Evolutionary conservation across 495 filamentous ascomycete species (phyloP).

Genomic region (Evansstolkia leycettana): DNA sequence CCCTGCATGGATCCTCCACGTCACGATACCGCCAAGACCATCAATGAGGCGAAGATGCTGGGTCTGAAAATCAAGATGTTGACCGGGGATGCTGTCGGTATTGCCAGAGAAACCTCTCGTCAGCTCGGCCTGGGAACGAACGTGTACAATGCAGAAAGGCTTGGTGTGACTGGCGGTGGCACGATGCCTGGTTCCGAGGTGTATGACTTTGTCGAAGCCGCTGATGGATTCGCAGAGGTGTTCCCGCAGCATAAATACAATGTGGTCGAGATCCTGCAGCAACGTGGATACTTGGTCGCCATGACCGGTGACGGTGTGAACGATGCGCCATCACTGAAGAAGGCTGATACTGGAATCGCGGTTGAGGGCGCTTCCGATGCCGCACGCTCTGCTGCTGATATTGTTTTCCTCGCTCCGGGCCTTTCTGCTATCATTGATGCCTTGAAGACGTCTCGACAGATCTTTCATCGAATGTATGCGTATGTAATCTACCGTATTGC

Average conservation of each 20-base stretch:
- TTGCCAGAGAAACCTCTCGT: conserved; percentile 81
- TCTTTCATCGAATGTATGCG: conserved; percentile 95
- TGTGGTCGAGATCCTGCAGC: conserved; percentile 89
- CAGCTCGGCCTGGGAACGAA: conserved; percentile 87
- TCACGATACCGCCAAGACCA: conserved; percentile 80
- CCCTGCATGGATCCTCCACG: conserved; percentile 86
- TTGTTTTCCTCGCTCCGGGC: conserved; percentile 85
- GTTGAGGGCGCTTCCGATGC: conserved; percentile 90
- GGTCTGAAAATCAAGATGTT: conserved; percentile 93
- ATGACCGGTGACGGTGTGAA: conserved; percentile 99
- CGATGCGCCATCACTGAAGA: conserved; percentile 91
- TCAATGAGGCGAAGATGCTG: conserved; percentile 77
- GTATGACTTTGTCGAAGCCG: conserved; percentile 88
- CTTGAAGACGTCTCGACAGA: conserved; percentile 86
- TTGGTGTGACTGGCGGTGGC: conserved; percentile 73
- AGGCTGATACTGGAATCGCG: conserved; percentile 79
- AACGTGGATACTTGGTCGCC: conserved; percentile 88
- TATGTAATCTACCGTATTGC: conserved; percentile 96
- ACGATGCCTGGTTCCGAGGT: conserved; percentile 87
- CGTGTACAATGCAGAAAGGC: conserved; percentile 83
- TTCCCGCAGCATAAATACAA: conserved; percentile 97
- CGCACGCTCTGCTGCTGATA: conserved; percentile 85
- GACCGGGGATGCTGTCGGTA: conserved; percentile 89
- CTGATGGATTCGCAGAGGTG: conserved; percentile 89
- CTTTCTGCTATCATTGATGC: conserved; percentile 88